These are phyloP conservation scores for Tricholoma furcatifolium DNA, from an alignment of 768 basidiomycete genomes.

Conservation along the genomic window DNA sequence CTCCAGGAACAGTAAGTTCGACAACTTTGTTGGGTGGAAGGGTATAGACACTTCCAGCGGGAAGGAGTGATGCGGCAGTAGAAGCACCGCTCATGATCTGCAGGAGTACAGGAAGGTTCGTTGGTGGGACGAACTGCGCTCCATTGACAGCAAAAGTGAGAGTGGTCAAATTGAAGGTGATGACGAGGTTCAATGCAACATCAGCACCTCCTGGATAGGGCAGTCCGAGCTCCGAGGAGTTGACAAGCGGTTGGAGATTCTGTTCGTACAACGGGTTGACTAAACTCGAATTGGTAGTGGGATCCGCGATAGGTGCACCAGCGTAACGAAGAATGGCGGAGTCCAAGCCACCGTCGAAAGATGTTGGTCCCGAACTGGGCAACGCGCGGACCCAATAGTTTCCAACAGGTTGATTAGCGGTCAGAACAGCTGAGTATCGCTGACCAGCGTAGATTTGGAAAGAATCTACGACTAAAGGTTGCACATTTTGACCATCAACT, in stretches of 20 bases:
- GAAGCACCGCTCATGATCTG: no score
- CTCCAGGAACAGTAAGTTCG: constrained; percentile 21
- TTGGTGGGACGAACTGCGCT: constrained; percentile 32
- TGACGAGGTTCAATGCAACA: constrained; percentile 13
- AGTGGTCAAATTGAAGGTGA: constrained; percentile 15
- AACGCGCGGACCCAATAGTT: constrained; percentile 56
- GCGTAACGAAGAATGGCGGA: constrained; percentile 10
- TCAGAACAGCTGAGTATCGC: constrained; percentile 42
- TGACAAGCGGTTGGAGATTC: background rate
- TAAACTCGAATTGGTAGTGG: background rate
- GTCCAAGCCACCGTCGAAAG: constrained; percentile 38
- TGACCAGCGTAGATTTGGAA: constrained; percentile 41
- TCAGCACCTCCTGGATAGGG: background rate
- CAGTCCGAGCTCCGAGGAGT: background rate
- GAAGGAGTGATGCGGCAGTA: no score
- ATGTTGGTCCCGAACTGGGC: constrained; percentile 20
- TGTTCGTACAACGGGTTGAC: background rate
- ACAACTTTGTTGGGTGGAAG: constrained; percentile 40
- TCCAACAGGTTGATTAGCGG: constrained; percentile 37
- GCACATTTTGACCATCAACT: constrained; percentile 33
- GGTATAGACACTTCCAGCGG: no score
- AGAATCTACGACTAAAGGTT: constrained; percentile 33
- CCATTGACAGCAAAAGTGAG: constrained; percentile 28
- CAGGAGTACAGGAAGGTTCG: constrained; percentile 15
- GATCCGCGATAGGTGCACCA: background rate